These are phyloP conservation scores for Floccularia luteovirens DNA, from an alignment of 768 basidiomycete species.

Conservation along the genomic window DNA sequence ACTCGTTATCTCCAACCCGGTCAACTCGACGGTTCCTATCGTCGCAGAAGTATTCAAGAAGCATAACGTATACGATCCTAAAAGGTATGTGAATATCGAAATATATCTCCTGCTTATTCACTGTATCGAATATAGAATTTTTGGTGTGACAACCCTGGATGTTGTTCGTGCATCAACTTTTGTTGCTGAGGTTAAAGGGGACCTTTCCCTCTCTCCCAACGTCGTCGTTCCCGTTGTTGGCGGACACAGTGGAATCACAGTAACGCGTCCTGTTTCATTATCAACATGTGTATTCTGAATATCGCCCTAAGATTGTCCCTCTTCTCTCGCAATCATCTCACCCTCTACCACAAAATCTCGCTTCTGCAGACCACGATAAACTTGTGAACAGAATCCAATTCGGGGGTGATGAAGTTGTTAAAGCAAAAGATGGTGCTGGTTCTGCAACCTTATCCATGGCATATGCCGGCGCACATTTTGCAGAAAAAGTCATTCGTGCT, in stretches of 20 bases:
- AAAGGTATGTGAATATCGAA: slow-evolving; percentile 45
- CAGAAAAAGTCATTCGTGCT: slow-evolving; percentile 75
- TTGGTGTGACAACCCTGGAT: slow-evolving; percentile 97
- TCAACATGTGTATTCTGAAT: background rate
- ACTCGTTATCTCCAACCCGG: slow-evolving; percentile 97
- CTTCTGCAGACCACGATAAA: slow-evolving; percentile 39
- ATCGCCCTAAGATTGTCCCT: slow-evolving; percentile 88
- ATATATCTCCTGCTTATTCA: slow-evolving; percentile 1
- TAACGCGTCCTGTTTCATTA: slow-evolving; percentile 31
- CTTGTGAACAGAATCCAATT: slow-evolving; percentile 88
- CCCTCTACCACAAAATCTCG: slow-evolving; percentile 54
- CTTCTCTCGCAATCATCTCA: slow-evolving; percentile 87
- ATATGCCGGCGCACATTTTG: slow-evolving; percentile 88
- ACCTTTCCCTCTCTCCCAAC: slow-evolving; percentile 52
- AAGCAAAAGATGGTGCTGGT: slow-evolving; percentile 92
- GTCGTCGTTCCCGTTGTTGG: slow-evolving; percentile 87
- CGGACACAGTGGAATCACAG: slow-evolving; percentile 90
- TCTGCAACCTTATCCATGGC: slow-evolving; percentile 98
- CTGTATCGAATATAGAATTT: slow-evolving; percentile 47
- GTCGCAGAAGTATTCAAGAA: slow-evolving; percentile 95
- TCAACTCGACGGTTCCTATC: slow-evolving; percentile 98
- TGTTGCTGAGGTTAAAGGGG: slow-evolving; percentile 69
- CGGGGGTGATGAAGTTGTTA: slow-evolving; percentile 96
- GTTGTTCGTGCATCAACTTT: slow-evolving; percentile 98
- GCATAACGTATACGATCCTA: slow-evolving; percentile 85